Conservation (phyloP, 768 basidiomycete genomes). For the Suillus sp. region DNA sequence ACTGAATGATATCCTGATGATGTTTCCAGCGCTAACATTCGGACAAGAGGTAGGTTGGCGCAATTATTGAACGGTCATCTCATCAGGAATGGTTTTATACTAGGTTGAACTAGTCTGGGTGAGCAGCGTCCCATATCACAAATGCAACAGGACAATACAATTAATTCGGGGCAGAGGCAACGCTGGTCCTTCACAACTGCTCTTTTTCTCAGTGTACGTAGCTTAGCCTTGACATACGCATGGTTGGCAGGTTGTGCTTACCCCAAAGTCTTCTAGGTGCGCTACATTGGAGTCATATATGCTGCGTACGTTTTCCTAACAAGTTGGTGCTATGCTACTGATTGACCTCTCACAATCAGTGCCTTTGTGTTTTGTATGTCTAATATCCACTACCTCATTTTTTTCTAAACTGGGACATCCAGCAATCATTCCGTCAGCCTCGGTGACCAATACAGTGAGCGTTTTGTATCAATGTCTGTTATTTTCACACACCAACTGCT, state of each 20-base stretch:
- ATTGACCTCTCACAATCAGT: not conserved
- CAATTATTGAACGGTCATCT: not conserved
- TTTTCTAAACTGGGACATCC: not conserved
- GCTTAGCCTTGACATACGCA: not conserved
- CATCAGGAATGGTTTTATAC: not conserved
- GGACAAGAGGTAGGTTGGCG: not conserved
- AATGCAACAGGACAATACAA: not conserved
- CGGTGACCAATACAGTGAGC: not conserved
- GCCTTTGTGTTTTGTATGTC: not conserved
- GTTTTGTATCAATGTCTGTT: not conserved
- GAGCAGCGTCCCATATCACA: not conserved
- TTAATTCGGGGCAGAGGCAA: not conserved
- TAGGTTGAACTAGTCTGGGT: constrained; percentile 1
- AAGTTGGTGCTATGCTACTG: not conserved
- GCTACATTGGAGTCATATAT: not conserved
- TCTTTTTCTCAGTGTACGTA: not conserved
- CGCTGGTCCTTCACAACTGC: not conserved
- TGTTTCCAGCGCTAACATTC: not conserved
- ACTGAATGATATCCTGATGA: not conserved
- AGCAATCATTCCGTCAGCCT: not conserved
- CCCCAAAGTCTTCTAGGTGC: not conserved
- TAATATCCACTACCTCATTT: not conserved
- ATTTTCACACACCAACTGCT: not conserved
- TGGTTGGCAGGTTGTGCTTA: not conserved
- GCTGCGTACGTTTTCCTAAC: not conserved